Percentiles rank a stretch among this genome's conserved stretches.
These are phyloP conservation scores for Monilinia vaccinii-corymbosi DNA, from an alignment of 2,329 filamentous ascomycete genomes.

Conservation along the genomic window DNA sequence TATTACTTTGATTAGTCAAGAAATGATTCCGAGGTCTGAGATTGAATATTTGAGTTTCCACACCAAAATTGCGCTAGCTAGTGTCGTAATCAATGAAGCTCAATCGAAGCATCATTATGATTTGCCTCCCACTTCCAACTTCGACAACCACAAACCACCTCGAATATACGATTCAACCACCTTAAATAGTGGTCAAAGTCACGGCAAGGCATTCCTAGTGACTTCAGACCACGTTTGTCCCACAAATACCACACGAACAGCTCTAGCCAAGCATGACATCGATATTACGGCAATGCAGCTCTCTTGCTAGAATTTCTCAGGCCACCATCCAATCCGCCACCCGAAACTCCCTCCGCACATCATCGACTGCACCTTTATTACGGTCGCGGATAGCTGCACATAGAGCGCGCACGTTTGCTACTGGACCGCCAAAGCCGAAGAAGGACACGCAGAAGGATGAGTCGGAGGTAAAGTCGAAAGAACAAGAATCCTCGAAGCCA, in stretches of 20 bases:
- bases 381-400: conserved; percentile 29
- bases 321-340: conserved; percentile 44
- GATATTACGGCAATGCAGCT: conserved; percentile 56
- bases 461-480: conserved; percentile 23
- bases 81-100: conserved; percentile 5
- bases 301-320: conserved; percentile 53
- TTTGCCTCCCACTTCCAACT: conserved; percentile 9
- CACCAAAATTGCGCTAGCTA: conserved; percentile 5
- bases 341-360: conserved; percentile 37
- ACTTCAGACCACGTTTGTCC: conserved; percentile 11
- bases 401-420: conserved; percentile 19
- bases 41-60: not conserved
- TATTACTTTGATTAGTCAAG: not conserved
- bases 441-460: conserved; percentile 18
- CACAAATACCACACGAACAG: not conserved
- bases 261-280: conserved; percentile 49
- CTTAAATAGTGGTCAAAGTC: conserved; percentile 19
- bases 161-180: not conserved
- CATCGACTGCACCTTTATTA: conserved; percentile 32
- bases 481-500: conserved; percentile 29
- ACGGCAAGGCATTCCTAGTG: conserved; percentile 17
- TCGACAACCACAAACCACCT: conserved; percentile 2
- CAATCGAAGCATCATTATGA: conserved; percentile 9
- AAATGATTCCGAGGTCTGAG: not conserved
- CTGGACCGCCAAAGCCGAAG: conserved; percentile 15